Evolutionary conservation across 176 grass and related monocot genomes (phyloP), one percentile per base, ranked within the genome.

Genomic region (Oryza meridionalis): DNA sequence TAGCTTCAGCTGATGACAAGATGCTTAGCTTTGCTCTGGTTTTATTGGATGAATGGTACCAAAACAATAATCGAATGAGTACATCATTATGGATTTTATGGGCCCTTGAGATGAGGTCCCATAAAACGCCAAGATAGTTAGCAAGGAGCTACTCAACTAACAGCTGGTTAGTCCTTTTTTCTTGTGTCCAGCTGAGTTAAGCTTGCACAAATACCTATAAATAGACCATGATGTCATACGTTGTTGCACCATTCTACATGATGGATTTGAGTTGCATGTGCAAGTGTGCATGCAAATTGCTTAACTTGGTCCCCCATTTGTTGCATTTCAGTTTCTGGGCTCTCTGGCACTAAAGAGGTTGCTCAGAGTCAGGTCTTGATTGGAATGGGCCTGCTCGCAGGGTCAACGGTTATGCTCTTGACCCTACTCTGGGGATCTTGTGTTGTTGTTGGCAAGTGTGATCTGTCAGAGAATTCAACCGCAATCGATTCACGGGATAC

Each of bases 351-450:
- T 73, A 98, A 85, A 72, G 89, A 98, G 82, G 92, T 90, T 63
- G 96, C 96, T 43, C 96, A 98, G 80, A 93, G 89, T 80, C 93
- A 98, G 89, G 93, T 98, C 31, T 83, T 93, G 85, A 94, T 98
- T 13, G 96, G 96, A 65, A 98, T 95, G 93, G 96, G 96, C 73
- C 87, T 98, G 78, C 91, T 98, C 45, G 87, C 96, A 10, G 96
- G 96, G 3, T 95, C 96, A 9, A 98, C 96, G 0, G 89, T 95
- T 80, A 85, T 95, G 87, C 91, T 98, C 81, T 70, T 98, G n/a
- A 95, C 96, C 59, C 33, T 92, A 5, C 93, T 98, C 6, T 98
- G 96, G 96, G 96, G 96, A 73, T 88, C 89, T 47, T 95, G 96
- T 88, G 77, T 98, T 75, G 75, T 98, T 80, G 93, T 94, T 72